phyloP scores from a whole-genome alignment of 1,284 basidiomycete species.

The Kwoniella shivajii region DNA sequence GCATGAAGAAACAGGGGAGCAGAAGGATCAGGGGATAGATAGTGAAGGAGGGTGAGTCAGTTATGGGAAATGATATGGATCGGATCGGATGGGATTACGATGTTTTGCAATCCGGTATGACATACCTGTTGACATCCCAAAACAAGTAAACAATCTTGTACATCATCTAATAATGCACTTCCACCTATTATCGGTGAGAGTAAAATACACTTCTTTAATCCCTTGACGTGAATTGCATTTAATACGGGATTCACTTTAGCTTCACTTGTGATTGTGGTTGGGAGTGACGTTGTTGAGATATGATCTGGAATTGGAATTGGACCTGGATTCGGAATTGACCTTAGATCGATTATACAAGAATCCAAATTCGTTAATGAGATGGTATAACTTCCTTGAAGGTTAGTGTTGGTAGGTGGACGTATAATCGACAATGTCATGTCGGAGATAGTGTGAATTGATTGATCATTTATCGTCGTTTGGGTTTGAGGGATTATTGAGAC shows the following conservation, averaged over 20 bases:
- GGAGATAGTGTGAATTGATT: constrained; percentile 60
- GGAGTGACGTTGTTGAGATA: background rate
- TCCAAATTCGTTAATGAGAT: constrained; percentile 31
- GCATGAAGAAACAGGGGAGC: too few species aligned
- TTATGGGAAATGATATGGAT: constrained; percentile 23
- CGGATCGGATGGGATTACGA: too few species aligned
- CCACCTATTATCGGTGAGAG: constrained; percentile 67
- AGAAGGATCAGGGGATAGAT: constrained; percentile 25
- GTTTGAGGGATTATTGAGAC: too few species aligned
- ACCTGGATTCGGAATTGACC: constrained; percentile 34
- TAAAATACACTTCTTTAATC: constrained; percentile 62
- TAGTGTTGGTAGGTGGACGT: background rate
- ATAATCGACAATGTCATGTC: constrained; percentile 55
- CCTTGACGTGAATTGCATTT: constrained; percentile 63
- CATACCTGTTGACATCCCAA: constrained; percentile 74
- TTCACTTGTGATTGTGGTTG: background rate
- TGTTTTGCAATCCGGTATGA: too few species aligned
- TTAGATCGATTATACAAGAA: constrained; percentile 68
- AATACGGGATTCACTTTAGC: background rate
- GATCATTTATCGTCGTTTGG: too few species aligned
- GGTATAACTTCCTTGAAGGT: constrained; percentile 24
- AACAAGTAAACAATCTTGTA: constrained; percentile 64
- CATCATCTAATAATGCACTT: constrained; percentile 68
- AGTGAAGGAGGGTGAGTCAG: constrained; percentile 35
- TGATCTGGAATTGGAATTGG: background rate